These are phyloP conservation scores for Torulaspora pretoriensis DNA, from an alignment of 1,139 yeast genomes.

Conservation along the genomic window DNA sequence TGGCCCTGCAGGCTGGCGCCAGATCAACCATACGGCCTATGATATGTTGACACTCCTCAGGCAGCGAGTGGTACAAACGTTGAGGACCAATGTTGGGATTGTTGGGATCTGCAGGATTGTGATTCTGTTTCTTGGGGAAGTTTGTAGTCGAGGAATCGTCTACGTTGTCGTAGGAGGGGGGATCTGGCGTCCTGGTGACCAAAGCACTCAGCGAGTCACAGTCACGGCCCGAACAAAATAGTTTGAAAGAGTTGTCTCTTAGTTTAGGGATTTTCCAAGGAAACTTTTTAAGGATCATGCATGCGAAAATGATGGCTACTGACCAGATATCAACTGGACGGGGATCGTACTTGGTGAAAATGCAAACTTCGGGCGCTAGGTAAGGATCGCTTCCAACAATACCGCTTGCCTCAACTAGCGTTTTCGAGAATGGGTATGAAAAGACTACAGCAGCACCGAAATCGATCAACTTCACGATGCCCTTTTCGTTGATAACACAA, in stretches of 20 bases:
- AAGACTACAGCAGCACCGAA: slow-evolving; percentile 94
- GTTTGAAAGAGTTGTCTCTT: slow-evolving; percentile 75
- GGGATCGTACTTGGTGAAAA: slow-evolving; percentile 77
- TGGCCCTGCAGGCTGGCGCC: slow-evolving; percentile 83
- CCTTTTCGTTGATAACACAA: slow-evolving; percentile 81
- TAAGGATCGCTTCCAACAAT: slow-evolving; percentile 94
- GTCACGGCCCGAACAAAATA: slow-evolving; percentile 44
- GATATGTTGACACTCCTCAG: slow-evolving; percentile 61
- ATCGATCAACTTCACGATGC: slow-evolving; percentile 86
- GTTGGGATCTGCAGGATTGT: slow-evolving; percentile 37
- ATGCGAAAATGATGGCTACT: slow-evolving; percentile 84
- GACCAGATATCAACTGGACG: slow-evolving; percentile 96
- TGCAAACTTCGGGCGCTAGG: slow-evolving; percentile 90
- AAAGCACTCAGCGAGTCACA: slow-evolving; percentile 41
- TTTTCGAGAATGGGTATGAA: slow-evolving; percentile 82
- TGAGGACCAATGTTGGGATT: slow-evolving; percentile 65
- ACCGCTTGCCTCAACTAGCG: slow-evolving; percentile 77
- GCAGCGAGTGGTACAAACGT: slow-evolving; percentile 62
- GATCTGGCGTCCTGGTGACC: slow-evolving; percentile 40
- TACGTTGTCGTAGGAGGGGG: slow-evolving; percentile 35
- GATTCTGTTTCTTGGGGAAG: slow-evolving; percentile 13
- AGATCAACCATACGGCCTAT: slow-evolving; percentile 72
- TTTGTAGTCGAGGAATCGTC: slow-evolving; percentile 7
- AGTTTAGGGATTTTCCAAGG: slow-evolving; percentile 97
- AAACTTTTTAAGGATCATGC: slow-evolving; percentile 90